These are phyloP conservation scores for Geopyxis carbonaria DNA, from an alignment of 495 filamentous ascomycete genomes.

Conservation along the genomic window DNA sequence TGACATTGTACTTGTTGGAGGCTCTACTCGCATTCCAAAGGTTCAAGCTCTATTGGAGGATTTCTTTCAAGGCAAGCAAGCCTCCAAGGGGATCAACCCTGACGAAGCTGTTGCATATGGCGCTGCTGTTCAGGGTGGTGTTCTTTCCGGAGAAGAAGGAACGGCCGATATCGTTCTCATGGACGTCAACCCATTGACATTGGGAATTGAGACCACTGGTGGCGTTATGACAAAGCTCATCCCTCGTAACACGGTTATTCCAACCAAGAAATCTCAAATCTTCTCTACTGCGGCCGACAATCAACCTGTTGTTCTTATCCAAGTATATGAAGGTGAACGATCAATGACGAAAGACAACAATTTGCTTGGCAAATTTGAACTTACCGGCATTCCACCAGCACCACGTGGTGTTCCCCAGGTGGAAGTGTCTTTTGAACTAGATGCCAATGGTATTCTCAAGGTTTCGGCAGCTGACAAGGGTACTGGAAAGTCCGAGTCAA, in stretches of 20 bases:
- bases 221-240: constrained; percentile 98
- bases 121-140: constrained; percentile 92
- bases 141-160: constrained; percentile 72
- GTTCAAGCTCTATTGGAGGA: constrained; percentile 88
- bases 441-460: constrained; percentile 96
- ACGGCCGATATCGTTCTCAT: constrained; percentile 71
- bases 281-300: constrained; percentile 97
- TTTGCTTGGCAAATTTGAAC: constrained; percentile 91
- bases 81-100: constrained; percentile 96
- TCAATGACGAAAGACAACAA: constrained; percentile 96
- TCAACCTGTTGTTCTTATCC: constrained; percentile 92
- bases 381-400: constrained; percentile 84
- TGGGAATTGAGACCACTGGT: constrained; percentile 96
- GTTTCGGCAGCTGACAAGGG: constrained; percentile 92
- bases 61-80: constrained; percentile 85
- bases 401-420: constrained; percentile 95
- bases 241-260: constrained; percentile 85
- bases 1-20: constrained; percentile 82
- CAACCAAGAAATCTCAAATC: constrained; percentile 92
- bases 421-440: constrained; percentile 92
- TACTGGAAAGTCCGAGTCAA: constrained; percentile 87
- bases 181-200: constrained; percentile 95
- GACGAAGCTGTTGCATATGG: constrained; percentile 97
- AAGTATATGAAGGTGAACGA: constrained; percentile 93
- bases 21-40: constrained; percentile 94